Percentiles rank a stretch among this genome's conserved stretches.
Conservation (phyloP, 306 rosid species). For the Fagus crenata region DNA sequence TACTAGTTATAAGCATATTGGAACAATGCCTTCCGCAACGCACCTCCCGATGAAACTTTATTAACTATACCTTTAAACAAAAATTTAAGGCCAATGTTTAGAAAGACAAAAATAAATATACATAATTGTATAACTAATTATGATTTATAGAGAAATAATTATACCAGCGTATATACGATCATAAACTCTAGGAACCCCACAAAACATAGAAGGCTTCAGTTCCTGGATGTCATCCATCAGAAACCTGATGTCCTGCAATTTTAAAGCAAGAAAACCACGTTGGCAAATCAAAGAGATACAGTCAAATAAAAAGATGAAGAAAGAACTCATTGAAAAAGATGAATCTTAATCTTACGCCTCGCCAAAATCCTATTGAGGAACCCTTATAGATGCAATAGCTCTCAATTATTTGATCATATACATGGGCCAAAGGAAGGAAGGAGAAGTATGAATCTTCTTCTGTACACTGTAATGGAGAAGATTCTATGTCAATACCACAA, state of each 20-base stretch:
- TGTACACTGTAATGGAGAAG: conserved; percentile 46
- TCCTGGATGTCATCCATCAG: conserved; percentile 79
- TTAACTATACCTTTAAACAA: conserved; percentile 50
- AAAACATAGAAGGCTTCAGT: conserved; percentile 75
- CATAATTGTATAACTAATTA: neutral
- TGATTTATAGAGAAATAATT: neutral
- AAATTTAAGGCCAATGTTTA: conserved; percentile 18
- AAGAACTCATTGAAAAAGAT: conserved; percentile 4
- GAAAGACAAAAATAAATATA: conserved; percentile 12
- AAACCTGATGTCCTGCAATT: conserved; percentile 73
- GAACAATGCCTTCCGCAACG: conserved; percentile 55
- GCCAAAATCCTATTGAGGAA: conserved; percentile 85
- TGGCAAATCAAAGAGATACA: neutral
- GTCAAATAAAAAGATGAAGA: neutral
- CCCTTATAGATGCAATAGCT: conserved; percentile 78
- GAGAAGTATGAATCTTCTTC: conserved; percentile 86
- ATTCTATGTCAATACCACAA: conserved; percentile 13
- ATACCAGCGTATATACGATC: conserved; percentile 73
- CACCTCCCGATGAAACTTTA: conserved; percentile 71
- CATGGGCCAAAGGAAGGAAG: conserved; percentile 81
- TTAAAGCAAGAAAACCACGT: conserved; percentile 19
- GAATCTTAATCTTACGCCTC: conserved; percentile 58
- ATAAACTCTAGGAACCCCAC: conserved; percentile 88
- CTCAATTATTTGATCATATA: conserved; percentile 78
- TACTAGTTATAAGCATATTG: conserved; percentile 83